Evolutionary conservation across 2,329 filamentous ascomycete species (phyloP).

Genomic region (Aaosphaeria pasadenensis): DNA sequence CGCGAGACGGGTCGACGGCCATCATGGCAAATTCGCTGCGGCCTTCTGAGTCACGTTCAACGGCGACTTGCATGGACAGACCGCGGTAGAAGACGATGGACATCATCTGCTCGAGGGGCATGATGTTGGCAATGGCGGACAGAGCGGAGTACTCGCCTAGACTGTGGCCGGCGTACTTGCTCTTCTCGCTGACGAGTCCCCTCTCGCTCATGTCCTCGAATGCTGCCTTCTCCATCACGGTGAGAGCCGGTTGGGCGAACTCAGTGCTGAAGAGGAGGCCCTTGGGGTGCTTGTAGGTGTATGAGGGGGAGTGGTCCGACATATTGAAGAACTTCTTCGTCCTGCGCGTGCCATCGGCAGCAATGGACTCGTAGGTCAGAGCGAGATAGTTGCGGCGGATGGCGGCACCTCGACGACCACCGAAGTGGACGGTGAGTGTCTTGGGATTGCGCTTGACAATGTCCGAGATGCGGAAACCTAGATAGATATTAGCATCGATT

Average conservation of each 20-base stretch:
- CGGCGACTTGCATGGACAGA: conserved; percentile 16
- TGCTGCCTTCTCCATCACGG: conserved; percentile 6
- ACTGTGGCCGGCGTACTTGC: conserved; percentile 11
- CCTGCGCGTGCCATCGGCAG: conserved; percentile 3
- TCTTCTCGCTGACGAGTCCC: conserved; percentile 3
- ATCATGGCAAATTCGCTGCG: conserved; percentile 14
- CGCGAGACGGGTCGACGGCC: conserved; percentile 13
- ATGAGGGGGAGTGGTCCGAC: conserved; percentile 7
- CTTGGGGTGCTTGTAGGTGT: conserved; percentile 11
- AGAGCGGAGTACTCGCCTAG: conserved; percentile 17
- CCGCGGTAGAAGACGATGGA: conserved; percentile 17
- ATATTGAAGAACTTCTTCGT: conserved; percentile 13
- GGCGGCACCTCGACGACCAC: conserved; percentile 28
- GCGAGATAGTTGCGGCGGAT: conserved; percentile 36
- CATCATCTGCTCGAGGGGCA: conserved; percentile 13
- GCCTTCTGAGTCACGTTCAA: conserved; percentile 11
- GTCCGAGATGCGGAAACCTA: conserved; percentile 30
- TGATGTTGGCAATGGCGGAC: conserved; percentile 8
- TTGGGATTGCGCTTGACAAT: conserved; percentile 41
- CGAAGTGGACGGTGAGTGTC: conserved; percentile 36
- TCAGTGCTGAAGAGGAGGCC: conserved; percentile 17
- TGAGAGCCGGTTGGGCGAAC: conserved; percentile 20
- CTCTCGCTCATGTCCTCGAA: conserved; percentile 8
- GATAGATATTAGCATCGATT: not conserved
- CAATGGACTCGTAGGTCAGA: conserved; percentile 9